A percentile compares a stretch with the other conserved stretches of the same genome.
phyloP scores from a whole-genome alignment of 2,329 filamentous ascomycete species.

The Aspergillus sp. region DNA sequence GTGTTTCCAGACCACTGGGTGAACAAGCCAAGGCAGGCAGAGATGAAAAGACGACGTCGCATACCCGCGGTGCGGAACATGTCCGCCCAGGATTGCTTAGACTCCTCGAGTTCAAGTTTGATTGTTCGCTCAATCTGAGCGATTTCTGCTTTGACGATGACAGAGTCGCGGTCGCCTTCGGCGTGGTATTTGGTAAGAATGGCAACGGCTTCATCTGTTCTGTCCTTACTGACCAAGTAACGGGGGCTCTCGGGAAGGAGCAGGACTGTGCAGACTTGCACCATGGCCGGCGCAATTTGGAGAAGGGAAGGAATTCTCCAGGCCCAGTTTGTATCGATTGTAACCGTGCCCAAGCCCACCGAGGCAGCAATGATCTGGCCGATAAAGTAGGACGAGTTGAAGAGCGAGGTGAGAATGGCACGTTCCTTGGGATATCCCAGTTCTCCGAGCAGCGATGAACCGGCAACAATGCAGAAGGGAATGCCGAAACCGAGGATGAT shows the following conservation, averaged over 20 bases:
- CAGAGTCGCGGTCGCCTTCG: slow-evolving; percentile 56
- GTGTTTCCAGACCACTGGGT: slow-evolving; percentile 51
- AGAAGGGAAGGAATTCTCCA: slow-evolving; percentile 54
- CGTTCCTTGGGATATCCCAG: slow-evolving; percentile 66
- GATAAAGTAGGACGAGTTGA: slow-evolving; percentile 56
- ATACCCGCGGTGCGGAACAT: slow-evolving; percentile 37
- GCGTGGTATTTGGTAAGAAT: slow-evolving; percentile 53
- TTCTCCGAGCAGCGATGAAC: slow-evolving; percentile 63
- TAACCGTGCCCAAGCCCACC: slow-evolving; percentile 35
- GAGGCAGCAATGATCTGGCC: slow-evolving; percentile 36
- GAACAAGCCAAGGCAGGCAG: slow-evolving; percentile 36
- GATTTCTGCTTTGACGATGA: slow-evolving; percentile 63
- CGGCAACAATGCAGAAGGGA: slow-evolving; percentile 63
- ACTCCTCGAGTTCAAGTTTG: slow-evolving; percentile 56
- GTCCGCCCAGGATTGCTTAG: slow-evolving; percentile 33
- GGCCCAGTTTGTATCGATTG: slow-evolving; percentile 46
- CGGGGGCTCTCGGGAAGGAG: slow-evolving; percentile 35
- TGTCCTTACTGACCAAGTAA: slow-evolving; percentile 32
- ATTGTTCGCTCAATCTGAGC: slow-evolving; percentile 64
- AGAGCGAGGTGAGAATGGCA: slow-evolving; percentile 62
- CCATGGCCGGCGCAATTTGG: slow-evolving; percentile 42
- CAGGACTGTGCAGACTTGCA: slow-evolving; percentile 32
- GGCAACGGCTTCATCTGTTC: slow-evolving; percentile 32
- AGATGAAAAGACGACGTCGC: slow-evolving; percentile 37
- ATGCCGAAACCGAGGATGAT: slow-evolving; percentile 67